Evolutionary conservation across 805 yeast species (phyloP), one percentile per base, ranked within the genome.

Genomic region (Nakazawaea ishiwadae): DNA sequence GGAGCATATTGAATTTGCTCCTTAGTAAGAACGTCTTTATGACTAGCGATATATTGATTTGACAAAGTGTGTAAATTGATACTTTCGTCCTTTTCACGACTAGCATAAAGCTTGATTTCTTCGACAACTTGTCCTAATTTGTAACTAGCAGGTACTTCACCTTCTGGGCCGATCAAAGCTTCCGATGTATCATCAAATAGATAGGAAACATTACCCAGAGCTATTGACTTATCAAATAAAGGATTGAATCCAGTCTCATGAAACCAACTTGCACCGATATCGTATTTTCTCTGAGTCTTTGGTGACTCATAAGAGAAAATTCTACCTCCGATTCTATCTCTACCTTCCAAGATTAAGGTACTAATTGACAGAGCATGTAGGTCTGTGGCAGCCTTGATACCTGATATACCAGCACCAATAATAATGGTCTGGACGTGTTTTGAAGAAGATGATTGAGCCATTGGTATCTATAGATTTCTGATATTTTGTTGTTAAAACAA

Each of bases 351-450:
- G 4, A 76, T 49, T 6, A 72, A 44, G 1, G 66, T 59, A 46
- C 72, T 72, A 15, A 64, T 49, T 3, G 66, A 66, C 19, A 52
- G 48, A 26, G 49, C 40, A 3, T 57, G 48, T 8, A 73, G 58
- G 27, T 70, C 71, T 4, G 60, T 46, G 2, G 76, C 71, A 1
- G 80, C 65, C 48, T 73, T 75, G 26, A 75, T 53, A 0, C 81
- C 82, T 1, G 80, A 54, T 31, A 75, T 66, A 7, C 81, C 82
- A 4, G 70, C 78, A 2, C 82, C 82, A n/a, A 76, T 64, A 20
- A 76, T 59, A 6, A 71, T 66, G 4, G 66, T 75, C 11, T 51
- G 31, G 18, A 17, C 16, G 28, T 43, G 43, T 8, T 3, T 34
- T 15, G 29, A 23, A 3, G 29, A n/a, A n/a, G n/a, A n/a, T n/a